Evolutionary conservation across 345 rosid genomes (phyloP), one percentile per base, ranked within the genome.

Genomic region (Turritis glabra): DNA sequence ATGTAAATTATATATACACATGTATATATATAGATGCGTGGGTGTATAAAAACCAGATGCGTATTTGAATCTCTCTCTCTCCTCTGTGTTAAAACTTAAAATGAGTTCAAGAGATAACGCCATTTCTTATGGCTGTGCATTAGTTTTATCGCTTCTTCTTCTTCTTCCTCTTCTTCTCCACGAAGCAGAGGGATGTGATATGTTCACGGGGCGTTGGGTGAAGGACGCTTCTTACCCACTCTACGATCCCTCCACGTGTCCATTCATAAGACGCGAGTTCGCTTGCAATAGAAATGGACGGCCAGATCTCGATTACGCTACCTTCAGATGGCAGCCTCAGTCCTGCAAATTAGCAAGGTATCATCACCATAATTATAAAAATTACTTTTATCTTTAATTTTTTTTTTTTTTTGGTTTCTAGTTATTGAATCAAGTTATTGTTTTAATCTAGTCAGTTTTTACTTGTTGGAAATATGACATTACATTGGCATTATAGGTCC

Each of bases 171-270:
- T 27, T 33, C 44, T 58, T 66, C 60, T 26, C 10, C 32, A 23
- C 25, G 37, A 70, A 38, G 65, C 67, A 64, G 53, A 51, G 19
- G 73, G 57, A 14, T 85, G 97, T 38, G 82, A 89, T 69, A 57
- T 86, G 74, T 93, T 86, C 81, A 52, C 74, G 3, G 97, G 98
- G 2, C 84, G 82, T 14, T 93, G 98, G 97, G 89, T 87, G 47
- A 60, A 67, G 13, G 97, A 93, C 71, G 18, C 66, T 1, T 69
- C 91, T 3, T 90, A 89, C 67, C 97, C 97, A 3, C 82, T 87
- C 35, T 90, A 91, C 61, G 54, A 80, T 29, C n/a, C 86, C 2
- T 75, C 90, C 41, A 51, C 54, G 54, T 93, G 98, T 80, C 89
- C 90, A 0, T 90, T 89, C 83, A 81, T 93, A 15, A 82, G 89